Evolutionary conservation across 2,329 filamentous ascomycete genomes (phyloP).

Genomic region (Arachnomyces sp.): DNA sequence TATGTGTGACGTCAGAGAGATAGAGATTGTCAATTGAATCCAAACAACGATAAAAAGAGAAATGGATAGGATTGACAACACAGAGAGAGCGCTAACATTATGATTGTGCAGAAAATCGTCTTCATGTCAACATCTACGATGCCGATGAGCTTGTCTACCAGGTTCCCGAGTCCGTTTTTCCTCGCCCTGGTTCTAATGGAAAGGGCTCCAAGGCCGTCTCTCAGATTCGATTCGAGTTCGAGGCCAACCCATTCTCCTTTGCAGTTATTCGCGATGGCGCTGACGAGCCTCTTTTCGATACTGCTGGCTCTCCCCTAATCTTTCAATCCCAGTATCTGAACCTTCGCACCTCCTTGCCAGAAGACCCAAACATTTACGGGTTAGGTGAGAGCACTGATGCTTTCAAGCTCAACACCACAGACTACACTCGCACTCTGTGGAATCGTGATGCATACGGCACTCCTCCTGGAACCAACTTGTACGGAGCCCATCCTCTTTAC

Average conservation of each 20-base stretch:
- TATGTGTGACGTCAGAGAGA: conserved; percentile 18
- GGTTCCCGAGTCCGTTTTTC: conserved; percentile 56
- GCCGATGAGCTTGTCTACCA: conserved; percentile 56
- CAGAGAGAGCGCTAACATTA: neutral
- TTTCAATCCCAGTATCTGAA: conserved; percentile 69
- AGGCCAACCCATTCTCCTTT: conserved; percentile 54
- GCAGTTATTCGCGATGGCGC: conserved; percentile 32
- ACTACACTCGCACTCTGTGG: conserved; percentile 58
- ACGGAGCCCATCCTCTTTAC: conserved; percentile 61
- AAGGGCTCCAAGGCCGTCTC: conserved; percentile 25
- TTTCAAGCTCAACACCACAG: conserved; percentile 54
- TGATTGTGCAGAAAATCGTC: conserved; percentile 42
- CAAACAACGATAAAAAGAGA: no score
- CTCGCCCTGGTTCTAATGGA: conserved; percentile 41
- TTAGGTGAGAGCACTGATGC: conserved; percentile 64
- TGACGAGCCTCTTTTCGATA: conserved; percentile 49
- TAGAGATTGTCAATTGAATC: conserved; percentile 2
- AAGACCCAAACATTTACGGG: conserved; percentile 60
- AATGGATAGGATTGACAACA: neutral
- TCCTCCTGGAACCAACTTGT: conserved; percentile 54
- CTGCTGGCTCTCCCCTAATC: conserved; percentile 52
- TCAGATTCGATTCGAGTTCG: conserved; percentile 45
- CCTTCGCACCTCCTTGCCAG: conserved; percentile 56
- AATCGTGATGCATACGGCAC: conserved; percentile 53
- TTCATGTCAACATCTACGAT: conserved; percentile 63